Evolutionary conservation across 192 early-diverging fungal species (phyloP).

Genomic region (Coemansia sp.): DNA sequence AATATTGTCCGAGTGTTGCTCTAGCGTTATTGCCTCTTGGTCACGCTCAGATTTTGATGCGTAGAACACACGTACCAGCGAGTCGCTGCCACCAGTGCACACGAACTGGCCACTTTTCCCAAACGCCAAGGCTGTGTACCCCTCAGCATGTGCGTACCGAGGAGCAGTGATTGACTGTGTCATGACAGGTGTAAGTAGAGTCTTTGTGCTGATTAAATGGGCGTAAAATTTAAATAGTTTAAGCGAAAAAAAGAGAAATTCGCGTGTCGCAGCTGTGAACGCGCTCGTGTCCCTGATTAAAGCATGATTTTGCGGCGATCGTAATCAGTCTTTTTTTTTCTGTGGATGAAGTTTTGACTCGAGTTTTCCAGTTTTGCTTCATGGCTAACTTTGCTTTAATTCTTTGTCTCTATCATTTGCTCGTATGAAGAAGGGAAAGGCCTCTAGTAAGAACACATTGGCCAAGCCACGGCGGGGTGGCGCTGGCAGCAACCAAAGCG

Average conservation of each 20-base stretch:
- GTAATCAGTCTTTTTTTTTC: not conserved
- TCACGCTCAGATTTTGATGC: constrained; percentile 27
- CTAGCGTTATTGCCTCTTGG: constrained; percentile 45
- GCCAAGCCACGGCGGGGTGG: constrained; percentile 2
- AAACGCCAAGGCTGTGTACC: constrained; percentile 47
- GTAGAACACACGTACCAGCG: constrained; percentile 39
- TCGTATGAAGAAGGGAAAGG: constrained; percentile 2
- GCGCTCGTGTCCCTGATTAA: constrained; percentile 3
- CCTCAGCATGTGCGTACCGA: constrained; percentile 47
- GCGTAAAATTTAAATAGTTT: not conserved
- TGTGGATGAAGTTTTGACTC: not conserved
- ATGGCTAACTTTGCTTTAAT: not conserved
- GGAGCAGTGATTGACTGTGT: constrained; percentile 17
- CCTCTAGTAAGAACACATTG: constrained; percentile 6
- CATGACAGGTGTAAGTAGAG: constrained; percentile 8
- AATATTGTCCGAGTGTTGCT: constrained; percentile 46
- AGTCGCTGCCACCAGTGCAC: constrained; percentile 49
- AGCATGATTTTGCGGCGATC: not conserved
- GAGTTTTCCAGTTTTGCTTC: not conserved
- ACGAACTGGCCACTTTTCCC: constrained; percentile 23
- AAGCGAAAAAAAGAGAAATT: not conserved
- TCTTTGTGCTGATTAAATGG: not conserved
- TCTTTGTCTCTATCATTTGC: not conserved
- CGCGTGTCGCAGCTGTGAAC: not conserved
- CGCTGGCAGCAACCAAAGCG: not conserved